These are phyloP conservation scores for Tylopilus intermedius DNA, from an alignment of 768 basidiomycete species.

Conservation along the genomic window DNA sequence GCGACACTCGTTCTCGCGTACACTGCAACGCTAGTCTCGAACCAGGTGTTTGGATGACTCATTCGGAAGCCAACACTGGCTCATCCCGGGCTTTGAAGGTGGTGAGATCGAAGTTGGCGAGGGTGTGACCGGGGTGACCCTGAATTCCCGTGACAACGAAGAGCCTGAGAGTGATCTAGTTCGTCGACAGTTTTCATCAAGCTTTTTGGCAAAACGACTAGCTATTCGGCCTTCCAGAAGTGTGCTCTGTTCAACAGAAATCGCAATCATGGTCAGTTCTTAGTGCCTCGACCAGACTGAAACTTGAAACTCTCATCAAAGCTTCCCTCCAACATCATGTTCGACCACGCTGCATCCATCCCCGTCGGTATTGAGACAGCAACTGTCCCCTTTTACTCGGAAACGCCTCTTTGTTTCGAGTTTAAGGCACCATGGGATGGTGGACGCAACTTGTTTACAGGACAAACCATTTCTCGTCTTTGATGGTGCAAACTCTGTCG, in stretches of 20 bases:
- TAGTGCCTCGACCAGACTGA: not conserved
- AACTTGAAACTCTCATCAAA: not conserved
- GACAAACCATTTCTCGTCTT: too few relatives aligned
- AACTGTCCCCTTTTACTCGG: slow-evolving; percentile 27
- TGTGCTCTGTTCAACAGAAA: slow-evolving; percentile 14
- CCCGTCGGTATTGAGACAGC: slow-evolving; percentile 6
- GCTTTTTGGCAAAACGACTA: not conserved
- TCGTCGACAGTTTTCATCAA: not conserved
- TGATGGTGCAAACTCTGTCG: too few relatives aligned
- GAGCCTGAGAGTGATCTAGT: too few relatives aligned
- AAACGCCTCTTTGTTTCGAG: slow-evolving; percentile 17
- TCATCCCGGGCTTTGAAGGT: too few relatives aligned
- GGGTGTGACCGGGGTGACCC: too few relatives aligned
- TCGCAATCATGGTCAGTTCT: slow-evolving; percentile 9
- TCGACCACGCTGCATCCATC: slow-evolving; percentile 27
- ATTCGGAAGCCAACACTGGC: too few relatives aligned
- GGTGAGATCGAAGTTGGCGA: too few relatives aligned
- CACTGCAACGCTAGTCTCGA: too few relatives aligned
- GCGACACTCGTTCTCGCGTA: too few relatives aligned
- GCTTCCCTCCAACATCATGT: slow-evolving; percentile 29
- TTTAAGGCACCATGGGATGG: not conserved
- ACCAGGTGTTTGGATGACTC: too few relatives aligned
- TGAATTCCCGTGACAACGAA: too few relatives aligned
- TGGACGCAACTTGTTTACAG: too few relatives aligned
- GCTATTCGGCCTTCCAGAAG: slow-evolving; percentile 15